Evolutionary conservation across 2,329 filamentous ascomycete species (phyloP), one percentile per base, ranked within the genome.

Genomic region (Lithohypha guttulata): DNA sequence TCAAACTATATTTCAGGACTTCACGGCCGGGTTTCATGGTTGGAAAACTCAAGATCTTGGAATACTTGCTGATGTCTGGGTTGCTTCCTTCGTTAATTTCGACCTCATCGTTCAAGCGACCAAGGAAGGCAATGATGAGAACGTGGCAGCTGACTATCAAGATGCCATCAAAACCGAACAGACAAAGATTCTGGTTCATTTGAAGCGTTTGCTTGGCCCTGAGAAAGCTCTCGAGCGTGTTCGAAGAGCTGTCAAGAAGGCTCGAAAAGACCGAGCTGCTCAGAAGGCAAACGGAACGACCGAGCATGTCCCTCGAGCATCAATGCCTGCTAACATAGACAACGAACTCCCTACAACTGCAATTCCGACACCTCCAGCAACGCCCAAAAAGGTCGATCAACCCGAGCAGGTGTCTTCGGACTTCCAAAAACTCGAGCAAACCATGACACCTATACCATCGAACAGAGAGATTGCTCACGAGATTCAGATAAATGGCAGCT

Each of bases 71-170:
- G 73, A 79, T 47, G 76, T 75, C 26, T 79, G 80, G 76, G 63
- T 80, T 13, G 73, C 71, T 7, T 75, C 76, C 18, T 80, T 79
- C 50, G 71, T 78, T 27, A 75, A 77, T 52, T 61, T 80, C 13
- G 76, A 80, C 51, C 65, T 75, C 13, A 80, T 80, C 11, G 77
- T 76, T 72, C 75, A 79, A 55, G 75, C 73, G 2, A 75, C 79
- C 43, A 79, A 79, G 51, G 68, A 77, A 46, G 74, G 78, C 39
- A 70, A 62, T 17, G 66, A 68, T 6, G 76, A 75, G 30, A 71
- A 73, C 38, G 76, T 76, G 25, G 73, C 75, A 2, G 70, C 69
- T 28, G 76, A 80, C 42, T 80, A 79, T 51, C 66, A 69, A 23
- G 68, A 76, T 48, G 76, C 75, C n/a, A 79, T 80, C 43, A 65